Evolutionary conservation across 2,329 filamentous ascomycete species (phyloP), one percentile per base, ranked within the genome.

Genomic region (Fusarium sp.): DNA sequence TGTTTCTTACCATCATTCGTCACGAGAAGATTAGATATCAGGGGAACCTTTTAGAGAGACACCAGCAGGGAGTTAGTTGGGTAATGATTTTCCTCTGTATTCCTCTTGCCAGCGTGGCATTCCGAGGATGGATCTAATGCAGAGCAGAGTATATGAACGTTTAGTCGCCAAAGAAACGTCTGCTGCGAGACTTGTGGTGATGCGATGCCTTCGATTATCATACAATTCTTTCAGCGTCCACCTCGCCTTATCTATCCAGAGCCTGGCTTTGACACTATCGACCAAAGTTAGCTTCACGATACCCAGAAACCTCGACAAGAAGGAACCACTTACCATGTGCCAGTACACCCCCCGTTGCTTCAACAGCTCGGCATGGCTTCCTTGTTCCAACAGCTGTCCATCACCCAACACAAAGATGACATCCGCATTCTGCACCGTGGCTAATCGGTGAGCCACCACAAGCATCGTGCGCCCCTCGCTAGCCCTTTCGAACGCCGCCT

Each of bases 361-460:
- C 69, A 90, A 69, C 67, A 90, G 74, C 75, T 90, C 88, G 2
- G 67, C 66, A 69, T 90, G 88, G 20, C 78, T 89, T 12, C 88
- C 88, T 78, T 86, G 82, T 79, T 90, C 88, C 12, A 90, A 77
- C 49, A 90, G 83, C 73, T 85, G 87, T 27, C 92, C 82, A 69
- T 91, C 87, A 12, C 92, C 92, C 56, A 96, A 89, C 0, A 96
- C 93, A 75, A 93, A 94, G 46, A 95, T 95, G n/a, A 91, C 84
- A 79, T 96, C 91, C 1, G 93, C 92, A 74, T 95, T 92, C 80
- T 93, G 93, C 22, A 95, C 91, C 14, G 92, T 96, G 0, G 92
- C 92, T 57, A 96, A 84, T 16, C 93, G 86, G 80, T 96, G 94
- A 1, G 94, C 94, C 12, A 96, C 93, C 4, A 93, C 92, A 4